A percentile compares a stretch with the other conserved stretches of the same genome.
Evolutionary conservation across 192 early-diverging fungal species (phyloP).

Genomic region (Oehlia diaphana): DNA sequence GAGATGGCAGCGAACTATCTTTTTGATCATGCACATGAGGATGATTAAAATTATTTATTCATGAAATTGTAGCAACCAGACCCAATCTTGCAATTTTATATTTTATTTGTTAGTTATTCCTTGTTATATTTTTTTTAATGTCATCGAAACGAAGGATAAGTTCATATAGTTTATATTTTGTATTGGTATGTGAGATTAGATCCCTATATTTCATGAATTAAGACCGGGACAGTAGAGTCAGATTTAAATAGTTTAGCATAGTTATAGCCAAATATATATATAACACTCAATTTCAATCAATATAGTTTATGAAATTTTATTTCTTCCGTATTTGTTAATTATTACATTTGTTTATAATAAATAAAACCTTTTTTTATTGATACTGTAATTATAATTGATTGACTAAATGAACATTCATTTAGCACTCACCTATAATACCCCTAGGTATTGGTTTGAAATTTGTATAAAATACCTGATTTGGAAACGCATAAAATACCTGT

Average conservation of each 20-base stretch:
- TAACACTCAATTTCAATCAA: too few species aligned
- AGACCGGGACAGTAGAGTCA: not conserved
- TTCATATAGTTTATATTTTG: not conserved
- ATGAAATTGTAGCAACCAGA: not conserved
- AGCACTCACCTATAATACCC: too few species aligned
- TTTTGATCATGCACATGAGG: slow-evolving; percentile 77
- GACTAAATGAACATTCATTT: too few species aligned
- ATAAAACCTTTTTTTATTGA: not conserved
- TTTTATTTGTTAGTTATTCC: not conserved
- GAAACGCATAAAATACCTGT: too few species aligned
- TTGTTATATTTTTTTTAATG: not conserved
- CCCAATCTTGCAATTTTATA: not conserved
- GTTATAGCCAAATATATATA: not conserved
- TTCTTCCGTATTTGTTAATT: too few species aligned
- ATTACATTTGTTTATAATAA: not conserved
- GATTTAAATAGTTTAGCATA: not conserved
- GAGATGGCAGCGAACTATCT: slow-evolving; percentile 95
- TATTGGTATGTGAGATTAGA: not conserved
- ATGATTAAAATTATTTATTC: slow-evolving; percentile 38
- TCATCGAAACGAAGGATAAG: not conserved
- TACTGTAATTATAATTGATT: too few species aligned
- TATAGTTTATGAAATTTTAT: too few species aligned
- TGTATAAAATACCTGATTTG: too few species aligned
- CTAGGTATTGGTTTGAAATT: too few species aligned
- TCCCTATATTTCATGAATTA: not conserved